Base-by-base conservation (phyloP, 2,329 filamentous ascomycete genomes). In the Fusarium pilosicola region DNA sequence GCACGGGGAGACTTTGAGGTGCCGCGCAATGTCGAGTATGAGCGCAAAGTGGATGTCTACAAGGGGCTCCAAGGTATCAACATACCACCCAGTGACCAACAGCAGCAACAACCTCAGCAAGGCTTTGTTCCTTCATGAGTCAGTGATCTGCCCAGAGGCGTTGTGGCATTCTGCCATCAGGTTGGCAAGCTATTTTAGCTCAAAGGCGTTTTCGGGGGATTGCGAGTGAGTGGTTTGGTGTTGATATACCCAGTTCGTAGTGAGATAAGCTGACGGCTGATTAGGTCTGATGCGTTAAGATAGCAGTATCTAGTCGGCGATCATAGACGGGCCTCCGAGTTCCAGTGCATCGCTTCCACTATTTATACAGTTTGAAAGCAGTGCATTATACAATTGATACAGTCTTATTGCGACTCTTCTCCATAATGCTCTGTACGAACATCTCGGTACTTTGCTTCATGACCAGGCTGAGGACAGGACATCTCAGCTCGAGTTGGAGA, bases 1-100 rank as follows among this genome's bases (percentile, higher is more conserved):
- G 80, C 83, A 20, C 80, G 83, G 45, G 85, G 85, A 7, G 84
- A 87, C 68, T 83, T 84, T 65, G 82, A 84, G 22, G 74, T 88
- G 57, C 84, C 86, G 34, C 77, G 74, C 12, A 86, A 86, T 45
- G 79, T 88, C 26, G 85, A 87, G 59, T 84, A 81, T 52, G 80
- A 81, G 75, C 80, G 82, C 46, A 83, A 83, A 71, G 69, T 66
- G 12, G 81, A 77, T 30, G 68, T 75, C 11, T 80, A 77, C 65
- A 80, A 65, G 59, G 82, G 83, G 0, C 62, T 82, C 26, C 78
- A 83, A 46, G 83, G 83, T 10, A 76, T 84, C 22, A 82, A 78
- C 49, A 76, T 82, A 26, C 81, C 80, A 18, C 76, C 77, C 5
- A 76, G 55, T 38, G 62, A 54, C 13, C 61, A 76, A 61, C n/a